Base-by-base conservation (phyloP, 2,329 filamentous ascomycete species). In the Colletotrichum liriopes region DNA sequence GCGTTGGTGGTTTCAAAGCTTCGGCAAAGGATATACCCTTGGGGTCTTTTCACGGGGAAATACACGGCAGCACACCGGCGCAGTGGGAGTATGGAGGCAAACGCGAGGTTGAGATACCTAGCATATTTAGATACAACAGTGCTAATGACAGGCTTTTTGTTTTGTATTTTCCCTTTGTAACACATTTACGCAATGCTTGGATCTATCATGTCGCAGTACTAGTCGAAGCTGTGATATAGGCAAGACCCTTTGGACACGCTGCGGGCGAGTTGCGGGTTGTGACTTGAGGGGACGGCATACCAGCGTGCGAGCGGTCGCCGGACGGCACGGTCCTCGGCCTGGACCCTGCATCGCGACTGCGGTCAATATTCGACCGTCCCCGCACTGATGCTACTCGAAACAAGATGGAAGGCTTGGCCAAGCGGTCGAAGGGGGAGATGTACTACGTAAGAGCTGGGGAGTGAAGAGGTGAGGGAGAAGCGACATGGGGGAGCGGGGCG, bases 361-460 rank as follows among this genome's bases (percentile, higher is more conserved):
- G 45, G 41, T n/a, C 51, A n/a, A 7, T n/a, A 9, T n/a, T n/a
- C 6, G 6, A 16, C 2, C 18, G 18, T 35, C 61, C 41, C 66
- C 60, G 47, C 66, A 35, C 39, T 23, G 23, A 56, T 65, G 60
- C 41, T 65, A 69, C 66, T 49, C 49, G 66, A 58, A 69, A 65
- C 60, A 58, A 58, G 66, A 58, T 47, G 43, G 35, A 16, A 18
- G 60, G 16, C 59, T 6, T 23, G 5, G 26, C 9, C 26, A 16
- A 52, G 35, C 23, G 20, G 41, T 7, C 41, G 16, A 7, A 37
- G 18, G 23, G 51, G 39, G 16, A 14, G n/a, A n/a, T n/a, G n/a
- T n/a, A n/a, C 23, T 26, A 63, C 14, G 65, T 47, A 39, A 20
- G 35, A 18, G 16, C 39, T 32, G 29, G 14, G 52, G 29, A 18